These are phyloP conservation scores for Suhomyces chickasaworum DNA, from an alignment of 1,139 yeast species.

Conservation along the genomic window DNA sequence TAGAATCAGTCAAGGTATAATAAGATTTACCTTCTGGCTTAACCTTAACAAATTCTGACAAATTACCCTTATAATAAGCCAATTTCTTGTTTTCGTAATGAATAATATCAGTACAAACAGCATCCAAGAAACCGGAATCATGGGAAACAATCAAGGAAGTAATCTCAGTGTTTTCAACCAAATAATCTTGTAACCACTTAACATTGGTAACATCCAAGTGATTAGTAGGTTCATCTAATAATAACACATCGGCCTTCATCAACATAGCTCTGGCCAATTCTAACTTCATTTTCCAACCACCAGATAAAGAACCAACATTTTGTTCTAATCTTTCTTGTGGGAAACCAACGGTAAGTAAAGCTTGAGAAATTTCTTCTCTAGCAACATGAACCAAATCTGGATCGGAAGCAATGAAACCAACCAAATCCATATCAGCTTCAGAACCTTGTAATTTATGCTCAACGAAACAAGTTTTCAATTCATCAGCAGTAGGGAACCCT, in stretches of 20 bases:
- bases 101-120: constrained; percentile 93
- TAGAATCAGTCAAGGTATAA: constrained; percentile 91
- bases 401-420: constrained; percentile 86
- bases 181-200: constrained; percentile 89
- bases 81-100: constrained; percentile 95
- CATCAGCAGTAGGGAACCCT: constrained; percentile 92
- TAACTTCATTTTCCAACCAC: constrained; percentile 99
- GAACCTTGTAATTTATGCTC: constrained; percentile 97
- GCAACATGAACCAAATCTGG: constrained; percentile 70
- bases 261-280: constrained; percentile 98
- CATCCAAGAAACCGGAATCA: constrained; percentile 95
- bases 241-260: constrained; percentile 92
- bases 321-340: constrained; percentile 86
- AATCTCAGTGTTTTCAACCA: constrained; percentile 77
- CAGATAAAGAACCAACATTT: constrained; percentile 91
- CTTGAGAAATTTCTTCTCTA: constrained; percentile 69
- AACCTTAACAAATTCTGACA: constrained; percentile 86
- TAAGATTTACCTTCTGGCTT: constrained; percentile 97
- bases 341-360: constrained; percentile 85
- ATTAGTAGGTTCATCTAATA: constrained; percentile 97
- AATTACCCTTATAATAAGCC: constrained; percentile 93
- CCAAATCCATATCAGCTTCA: constrained; percentile 89
- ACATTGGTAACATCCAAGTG: constrained; percentile 95
- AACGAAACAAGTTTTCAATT: constrained; percentile 90
- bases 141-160: constrained; percentile 96